Evolutionary conservation across 2,329 filamentous ascomycete genomes (phyloP), one percentile per base, ranked within the genome.

Genomic region (Fusarium liriodendri): DNA sequence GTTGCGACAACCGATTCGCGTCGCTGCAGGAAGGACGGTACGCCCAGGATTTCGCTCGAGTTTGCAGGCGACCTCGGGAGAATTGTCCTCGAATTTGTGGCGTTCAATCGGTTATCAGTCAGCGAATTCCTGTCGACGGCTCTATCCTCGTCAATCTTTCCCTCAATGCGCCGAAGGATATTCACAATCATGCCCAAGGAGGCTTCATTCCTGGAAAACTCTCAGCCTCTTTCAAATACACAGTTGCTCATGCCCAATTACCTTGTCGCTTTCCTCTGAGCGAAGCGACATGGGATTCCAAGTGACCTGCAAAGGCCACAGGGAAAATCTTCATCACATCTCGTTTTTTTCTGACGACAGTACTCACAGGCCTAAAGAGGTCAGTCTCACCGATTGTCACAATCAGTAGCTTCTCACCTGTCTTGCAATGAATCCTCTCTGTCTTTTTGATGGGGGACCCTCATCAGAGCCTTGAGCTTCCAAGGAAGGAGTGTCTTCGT

Each of bases 101-200:
- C 35, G 0, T 63, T 57, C 1, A 62, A 33, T 1, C 67, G 63
- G 9, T 35, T 27, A 0, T 67, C 72, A 2, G 37, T 18, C n/a
- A 32, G 20, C 0, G 32, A 4, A 3, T 40, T 27, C 1, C 37
- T 3, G 0, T 74, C 62, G 3, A 7, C 6, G 3, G 37, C 11
- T 32, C 69, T 74, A 2, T 47, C 52, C 2, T 74, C 64, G 25
- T 74, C 72, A 2, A 74, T 74, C 42, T 74, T 74, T 0, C 72
- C 72, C n/a, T 74, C 72, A 1, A 74, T 74, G 4, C 72, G 72
- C n/a, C 72, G 72, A 2, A 74, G 69, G 1, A 74, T 74, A 3
- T 72, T 74, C 2, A 74, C 72, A n/a, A 74, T 74, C 72, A 74
- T 74, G 7, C 72, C 72, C 0, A 74, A 33, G 1, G 72, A 74